Percentiles rank a stretch among this genome's conserved stretches.
Evolutionary conservation across 176 grass and related monocot genomes (phyloP).

Genomic region (Triticum dicoccoides): DNA sequence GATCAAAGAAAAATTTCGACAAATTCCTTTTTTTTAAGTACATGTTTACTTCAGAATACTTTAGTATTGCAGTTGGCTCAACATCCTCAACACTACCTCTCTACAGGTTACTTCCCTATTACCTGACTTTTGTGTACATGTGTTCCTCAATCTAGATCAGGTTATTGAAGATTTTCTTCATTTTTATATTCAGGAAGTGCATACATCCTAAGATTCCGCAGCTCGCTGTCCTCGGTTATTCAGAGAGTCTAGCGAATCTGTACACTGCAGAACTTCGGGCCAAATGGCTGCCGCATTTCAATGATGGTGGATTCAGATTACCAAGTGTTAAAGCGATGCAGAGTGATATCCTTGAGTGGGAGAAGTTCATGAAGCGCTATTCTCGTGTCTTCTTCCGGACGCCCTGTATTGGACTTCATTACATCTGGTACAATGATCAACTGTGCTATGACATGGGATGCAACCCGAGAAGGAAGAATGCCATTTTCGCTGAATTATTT

Average conservation of each 20-base stretch:
- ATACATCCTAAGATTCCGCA: constrained; percentile 67
- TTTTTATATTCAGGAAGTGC: constrained; percentile 34
- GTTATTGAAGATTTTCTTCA: neutral
- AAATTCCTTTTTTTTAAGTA: too few relatives aligned
- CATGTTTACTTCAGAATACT: too few relatives aligned
- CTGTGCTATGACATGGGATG: constrained; percentile 66
- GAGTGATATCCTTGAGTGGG: constrained; percentile 45
- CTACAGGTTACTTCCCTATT: constrained; percentile 31
- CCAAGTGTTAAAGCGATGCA: constrained; percentile 45
- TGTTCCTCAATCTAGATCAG: too few relatives aligned
- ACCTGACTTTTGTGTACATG: neutral
- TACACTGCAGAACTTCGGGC: constrained; percentile 52
- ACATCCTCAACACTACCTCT: neutral
- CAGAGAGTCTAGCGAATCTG: constrained; percentile 55
- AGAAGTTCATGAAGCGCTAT: constrained; percentile 62
- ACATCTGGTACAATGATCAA: constrained; percentile 63
- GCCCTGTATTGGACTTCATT: constrained; percentile 33
- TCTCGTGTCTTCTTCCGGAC: constrained; percentile 39
- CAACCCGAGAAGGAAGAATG: constrained; percentile 53
- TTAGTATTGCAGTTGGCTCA: too few relatives aligned
- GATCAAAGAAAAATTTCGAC: too few relatives aligned
- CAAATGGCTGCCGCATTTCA: constrained; percentile 54
- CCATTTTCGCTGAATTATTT: constrained; percentile 36
- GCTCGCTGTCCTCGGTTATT: constrained; percentile 50
- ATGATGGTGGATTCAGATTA: constrained; percentile 54